These are phyloP conservation scores for Candida tammaniensis DNA, from an alignment of 805 yeast species.

Conservation along the genomic window DNA sequence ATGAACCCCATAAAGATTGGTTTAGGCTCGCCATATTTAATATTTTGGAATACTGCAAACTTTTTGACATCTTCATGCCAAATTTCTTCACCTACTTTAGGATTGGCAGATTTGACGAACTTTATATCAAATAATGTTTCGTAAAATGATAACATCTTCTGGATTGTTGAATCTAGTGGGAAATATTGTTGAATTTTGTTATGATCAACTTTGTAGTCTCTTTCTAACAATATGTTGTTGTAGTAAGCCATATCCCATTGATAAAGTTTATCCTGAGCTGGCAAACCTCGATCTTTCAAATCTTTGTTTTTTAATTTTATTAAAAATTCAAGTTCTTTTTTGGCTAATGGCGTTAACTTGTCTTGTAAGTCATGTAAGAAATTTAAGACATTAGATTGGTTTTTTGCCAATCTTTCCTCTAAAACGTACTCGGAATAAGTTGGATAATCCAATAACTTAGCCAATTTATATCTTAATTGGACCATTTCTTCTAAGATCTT, in stretches of 20 bases:
- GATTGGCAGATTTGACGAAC: constrained; percentile 51
- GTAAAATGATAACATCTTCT: constrained; percentile 68
- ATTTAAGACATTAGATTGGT: constrained; percentile 52
- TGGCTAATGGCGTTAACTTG: constrained; percentile 60
- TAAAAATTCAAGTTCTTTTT: constrained; percentile 49
- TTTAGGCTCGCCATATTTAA: constrained; percentile 35
- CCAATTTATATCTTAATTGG: constrained; percentile 57
- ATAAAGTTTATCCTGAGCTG: constrained; percentile 39
- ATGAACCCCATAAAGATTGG: constrained; percentile 69
- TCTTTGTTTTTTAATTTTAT: constrained; percentile 54
- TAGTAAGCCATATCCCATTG: constrained; percentile 77
- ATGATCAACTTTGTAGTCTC: constrained; percentile 69
- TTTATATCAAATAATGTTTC: constrained; percentile 67
- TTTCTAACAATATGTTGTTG: constrained; percentile 62
- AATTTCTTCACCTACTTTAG: constrained; percentile 39
- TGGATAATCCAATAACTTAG: constrained; percentile 61
- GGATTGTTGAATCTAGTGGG: constrained; percentile 67
- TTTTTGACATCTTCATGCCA: constrained; percentile 84
- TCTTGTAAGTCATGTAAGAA: constrained; percentile 62
- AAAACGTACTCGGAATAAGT: constrained; percentile 68
- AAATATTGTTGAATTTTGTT: constrained; percentile 72
- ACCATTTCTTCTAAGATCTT: constrained; percentile 59
- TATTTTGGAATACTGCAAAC: constrained; percentile 68
- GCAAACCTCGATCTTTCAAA: constrained; percentile 41
- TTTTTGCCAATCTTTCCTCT: constrained; percentile 81